These are phyloP conservation scores for Mariannaea sp. DNA, from an alignment of 2,329 filamentous ascomycete genomes.

Conservation along the genomic window DNA sequence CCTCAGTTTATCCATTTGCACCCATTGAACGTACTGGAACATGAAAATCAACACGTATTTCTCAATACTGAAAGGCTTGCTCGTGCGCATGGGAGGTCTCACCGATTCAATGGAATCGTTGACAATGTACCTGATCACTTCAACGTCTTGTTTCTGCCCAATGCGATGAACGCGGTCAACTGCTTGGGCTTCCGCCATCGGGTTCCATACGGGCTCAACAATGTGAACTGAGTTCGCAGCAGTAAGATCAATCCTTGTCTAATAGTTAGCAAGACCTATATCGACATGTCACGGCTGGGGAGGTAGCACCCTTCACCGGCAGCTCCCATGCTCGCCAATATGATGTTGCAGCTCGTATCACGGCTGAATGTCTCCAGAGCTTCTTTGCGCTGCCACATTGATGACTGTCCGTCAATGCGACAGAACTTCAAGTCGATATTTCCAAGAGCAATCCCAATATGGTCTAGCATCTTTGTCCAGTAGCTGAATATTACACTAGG, in stretches of 20 bases:
- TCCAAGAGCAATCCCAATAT: slow-evolving; percentile 26
- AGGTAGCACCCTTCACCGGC: slow-evolving; percentile 39
- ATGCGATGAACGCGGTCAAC: background rate
- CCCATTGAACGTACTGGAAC: no score
- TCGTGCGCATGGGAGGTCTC: no score
- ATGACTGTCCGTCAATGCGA: slow-evolving; percentile 34
- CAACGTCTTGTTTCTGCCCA: background rate
- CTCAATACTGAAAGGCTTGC: no score
- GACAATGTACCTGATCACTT: background rate
- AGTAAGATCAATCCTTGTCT: background rate
- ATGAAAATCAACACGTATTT: no score
- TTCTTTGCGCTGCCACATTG: slow-evolving; percentile 13
- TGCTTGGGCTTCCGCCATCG: background rate
- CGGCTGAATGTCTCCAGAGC: slow-evolving; percentile 26
- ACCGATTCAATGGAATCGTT: background rate
- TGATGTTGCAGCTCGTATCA: slow-evolving; percentile 27
- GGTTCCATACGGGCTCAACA: background rate
- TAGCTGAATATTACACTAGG: slow-evolving; percentile 38
- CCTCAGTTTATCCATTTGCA: no score
- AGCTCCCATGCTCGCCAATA: slow-evolving; percentile 40
- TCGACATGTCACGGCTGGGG: background rate
- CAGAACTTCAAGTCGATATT: slow-evolving; percentile 17
- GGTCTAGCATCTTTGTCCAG: slow-evolving; percentile 40
- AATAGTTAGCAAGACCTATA: slow-evolving; percentile 18
- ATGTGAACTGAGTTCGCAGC: background rate